Percentiles rank a stretch among this genome's conserved stretches.
Conservation (phyloP, 73 alveolate genomes). For the Paramecium tetraurelia region DNA sequence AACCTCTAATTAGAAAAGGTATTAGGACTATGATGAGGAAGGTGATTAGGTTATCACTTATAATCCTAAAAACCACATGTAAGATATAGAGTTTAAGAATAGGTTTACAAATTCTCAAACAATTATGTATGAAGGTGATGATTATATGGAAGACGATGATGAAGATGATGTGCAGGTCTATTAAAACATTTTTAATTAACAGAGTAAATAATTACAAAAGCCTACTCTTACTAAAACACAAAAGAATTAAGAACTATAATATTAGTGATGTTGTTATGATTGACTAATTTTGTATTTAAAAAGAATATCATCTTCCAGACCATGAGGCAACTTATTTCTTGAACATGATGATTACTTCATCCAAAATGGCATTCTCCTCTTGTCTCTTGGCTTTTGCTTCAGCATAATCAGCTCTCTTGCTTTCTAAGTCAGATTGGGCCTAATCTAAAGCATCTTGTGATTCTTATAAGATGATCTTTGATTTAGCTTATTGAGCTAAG, state of each 20-base stretch:
- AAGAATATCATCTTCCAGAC: constrained; percentile 50
- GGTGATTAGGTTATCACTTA: background rate
- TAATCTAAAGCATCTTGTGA: constrained; percentile 30
- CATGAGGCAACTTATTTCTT: constrained; percentile 54
- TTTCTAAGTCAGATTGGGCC: constrained; percentile 35
- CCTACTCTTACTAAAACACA: constrained; percentile 23
- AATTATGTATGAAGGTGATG: constrained; percentile 4
- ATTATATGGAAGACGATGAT: constrained; percentile 32
- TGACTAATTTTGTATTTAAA: background rate
- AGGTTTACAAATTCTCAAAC: background rate
- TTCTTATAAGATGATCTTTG: constrained; percentile 49
- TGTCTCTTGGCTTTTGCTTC: constrained; percentile 25
- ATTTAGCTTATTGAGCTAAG: constrained; percentile 36
- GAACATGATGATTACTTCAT: constrained; percentile 47
- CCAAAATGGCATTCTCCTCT: constrained; percentile 42
- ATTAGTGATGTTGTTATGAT: background rate
- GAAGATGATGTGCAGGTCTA: constrained; percentile 6
- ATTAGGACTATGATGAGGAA: background rate
- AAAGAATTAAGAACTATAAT: constrained; percentile 24
- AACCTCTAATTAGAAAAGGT: background rate
- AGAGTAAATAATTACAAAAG: background rate
- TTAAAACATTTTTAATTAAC: background rate
- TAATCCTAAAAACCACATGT: background rate
- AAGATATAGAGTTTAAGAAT: background rate
- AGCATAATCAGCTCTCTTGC: constrained; percentile 42